Conservation (phyloP, 1,284 basidiomycete genomes). For the Ustilago crameri region DNA sequence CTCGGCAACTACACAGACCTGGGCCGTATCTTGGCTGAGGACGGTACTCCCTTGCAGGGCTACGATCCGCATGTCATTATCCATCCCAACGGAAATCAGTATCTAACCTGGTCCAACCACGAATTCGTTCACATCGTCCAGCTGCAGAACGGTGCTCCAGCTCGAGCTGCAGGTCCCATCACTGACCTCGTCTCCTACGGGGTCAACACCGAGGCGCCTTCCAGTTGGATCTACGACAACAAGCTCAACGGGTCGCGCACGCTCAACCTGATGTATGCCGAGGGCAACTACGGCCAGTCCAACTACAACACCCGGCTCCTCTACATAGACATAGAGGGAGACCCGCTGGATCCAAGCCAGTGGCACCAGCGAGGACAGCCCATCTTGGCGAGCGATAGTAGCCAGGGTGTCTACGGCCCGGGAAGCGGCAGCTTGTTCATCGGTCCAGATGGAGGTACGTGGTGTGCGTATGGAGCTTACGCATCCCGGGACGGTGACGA, state of each 20-base stretch:
- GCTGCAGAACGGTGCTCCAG: constrained; percentile 26
- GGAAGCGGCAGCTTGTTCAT: constrained; percentile 33
- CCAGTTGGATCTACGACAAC: constrained; percentile 38
- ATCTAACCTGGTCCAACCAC: constrained; percentile 45
- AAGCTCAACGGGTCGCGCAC: constrained; percentile 23
- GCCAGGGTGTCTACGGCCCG: constrained; percentile 35
- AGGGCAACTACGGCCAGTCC: constrained; percentile 42
- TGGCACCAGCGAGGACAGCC: constrained; percentile 35
- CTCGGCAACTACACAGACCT: constrained; percentile 30
- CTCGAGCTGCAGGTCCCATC: constrained; percentile 17
- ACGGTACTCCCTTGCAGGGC: constrained; percentile 23
- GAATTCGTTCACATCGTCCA: constrained; percentile 41
- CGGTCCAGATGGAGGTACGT: constrained; percentile 25
- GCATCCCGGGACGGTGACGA: constrained; percentile 24
- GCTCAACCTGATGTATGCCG: constrained; percentile 44
- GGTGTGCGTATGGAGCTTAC: constrained; percentile 43
- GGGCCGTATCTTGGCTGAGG: constrained; percentile 23
- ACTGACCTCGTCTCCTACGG: constrained; percentile 36
- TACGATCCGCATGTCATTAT: constrained; percentile 45
- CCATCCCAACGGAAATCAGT: constrained; percentile 43
- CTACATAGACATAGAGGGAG: constrained; percentile 25
- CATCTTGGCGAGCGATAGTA: constrained; percentile 28
- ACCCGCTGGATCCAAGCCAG: constrained; percentile 23
- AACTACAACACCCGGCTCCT: constrained; percentile 45
- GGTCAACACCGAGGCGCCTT: constrained; percentile 43